Percentiles rank a stretch among this genome's conserved stretches.
These are phyloP conservation scores for Leucocoprinus leucothites DNA, from an alignment of 768 basidiomycete species.

Conservation along the genomic window DNA sequence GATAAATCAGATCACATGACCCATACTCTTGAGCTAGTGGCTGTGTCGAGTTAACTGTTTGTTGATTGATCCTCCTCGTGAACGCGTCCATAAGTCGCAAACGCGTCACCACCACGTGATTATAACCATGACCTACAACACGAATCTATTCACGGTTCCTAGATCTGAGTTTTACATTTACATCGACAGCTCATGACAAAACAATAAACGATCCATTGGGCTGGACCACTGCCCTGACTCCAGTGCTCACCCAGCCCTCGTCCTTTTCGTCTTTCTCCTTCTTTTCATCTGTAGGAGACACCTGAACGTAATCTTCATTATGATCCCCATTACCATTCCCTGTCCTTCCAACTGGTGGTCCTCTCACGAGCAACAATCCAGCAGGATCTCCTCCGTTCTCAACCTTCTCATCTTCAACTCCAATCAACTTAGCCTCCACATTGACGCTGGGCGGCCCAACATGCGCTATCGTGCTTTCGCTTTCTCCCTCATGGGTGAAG, in stretches of 20 bases:
- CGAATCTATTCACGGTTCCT: neutral
- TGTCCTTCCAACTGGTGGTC: constrained; percentile 66
- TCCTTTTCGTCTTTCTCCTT: constrained; percentile 11
- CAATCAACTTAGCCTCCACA: constrained; percentile 76
- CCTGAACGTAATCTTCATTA: constrained; percentile 33
- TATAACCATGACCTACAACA: constrained; percentile 4
- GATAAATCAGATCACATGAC: constrained; percentile 13
- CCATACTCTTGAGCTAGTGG: constrained; percentile 22
- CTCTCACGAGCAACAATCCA: constrained; percentile 61
- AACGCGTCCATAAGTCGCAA: constrained; percentile 18
- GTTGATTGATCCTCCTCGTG: constrained; percentile 24
- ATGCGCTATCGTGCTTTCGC: constrained; percentile 36
- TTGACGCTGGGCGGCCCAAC: constrained; percentile 85
- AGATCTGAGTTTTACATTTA: neutral
- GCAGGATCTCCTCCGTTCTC: constrained; percentile 66
- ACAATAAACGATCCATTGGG: constrained; percentile 66
- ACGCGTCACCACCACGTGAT: constrained; percentile 19
- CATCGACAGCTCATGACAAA: constrained; percentile 13
- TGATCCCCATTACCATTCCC: constrained; percentile 34
- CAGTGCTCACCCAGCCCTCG: constrained; percentile 25
- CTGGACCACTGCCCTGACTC: constrained; percentile 36
- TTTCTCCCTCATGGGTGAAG: constrained; percentile 38
- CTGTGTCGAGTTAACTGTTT: constrained; percentile 38
- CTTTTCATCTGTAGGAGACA: constrained; percentile 13
- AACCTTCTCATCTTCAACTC: constrained; percentile 59